Percentiles rank a stretch among this genome's conserved stretches.
Conservation (phyloP, 306 rosid genomes). For the Trifolium dubium region DNA sequence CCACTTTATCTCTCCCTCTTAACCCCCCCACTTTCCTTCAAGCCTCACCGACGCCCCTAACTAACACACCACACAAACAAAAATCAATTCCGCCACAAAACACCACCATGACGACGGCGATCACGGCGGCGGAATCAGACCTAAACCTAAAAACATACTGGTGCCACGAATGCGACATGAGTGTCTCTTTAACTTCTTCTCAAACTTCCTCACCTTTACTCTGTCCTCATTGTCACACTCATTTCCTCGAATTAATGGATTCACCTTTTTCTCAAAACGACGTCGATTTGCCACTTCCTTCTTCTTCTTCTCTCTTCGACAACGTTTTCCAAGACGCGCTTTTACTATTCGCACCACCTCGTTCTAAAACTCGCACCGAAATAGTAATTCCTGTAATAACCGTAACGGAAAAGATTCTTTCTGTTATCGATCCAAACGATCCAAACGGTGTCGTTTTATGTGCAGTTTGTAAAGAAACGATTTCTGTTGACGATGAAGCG, state of each 20-base stretch:
- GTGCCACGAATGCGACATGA: conserved; percentile 97
- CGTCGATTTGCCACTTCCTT: neutral
- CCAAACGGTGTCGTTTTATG: conserved; percentile 56
- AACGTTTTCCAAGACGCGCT: conserved; percentile 41
- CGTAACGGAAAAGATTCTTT: conserved; percentile 48
- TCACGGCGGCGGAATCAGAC: conserved; percentile 39
- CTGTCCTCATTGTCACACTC: conserved; percentile 77
- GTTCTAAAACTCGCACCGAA: neutral
- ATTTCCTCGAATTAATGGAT: conserved; percentile 84
- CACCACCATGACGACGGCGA: conserved; percentile 10
- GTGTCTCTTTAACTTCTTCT: conserved; percentile 54
- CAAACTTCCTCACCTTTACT: conserved; percentile 45
- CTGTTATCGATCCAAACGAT: conserved; percentile 40
- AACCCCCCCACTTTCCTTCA: conserved; percentile 13
- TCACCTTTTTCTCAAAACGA: conserved; percentile 51
- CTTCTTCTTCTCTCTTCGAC: conserved; percentile 14
- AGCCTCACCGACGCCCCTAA: conserved; percentile 12
- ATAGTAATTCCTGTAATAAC: conserved; percentile 41
- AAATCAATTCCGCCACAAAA: neutral
- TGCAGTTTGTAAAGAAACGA: conserved; percentile 74
- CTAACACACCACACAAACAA: neutral
- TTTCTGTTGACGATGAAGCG: conserved; percentile 50
- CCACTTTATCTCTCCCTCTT: conserved; percentile 34
- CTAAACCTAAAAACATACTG: conserved; percentile 67
- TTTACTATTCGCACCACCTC: conserved; percentile 24